Evolutionary conservation across 495 filamentous ascomycete genomes (phyloP).

Genomic region (Daldinia decipiens): DNA sequence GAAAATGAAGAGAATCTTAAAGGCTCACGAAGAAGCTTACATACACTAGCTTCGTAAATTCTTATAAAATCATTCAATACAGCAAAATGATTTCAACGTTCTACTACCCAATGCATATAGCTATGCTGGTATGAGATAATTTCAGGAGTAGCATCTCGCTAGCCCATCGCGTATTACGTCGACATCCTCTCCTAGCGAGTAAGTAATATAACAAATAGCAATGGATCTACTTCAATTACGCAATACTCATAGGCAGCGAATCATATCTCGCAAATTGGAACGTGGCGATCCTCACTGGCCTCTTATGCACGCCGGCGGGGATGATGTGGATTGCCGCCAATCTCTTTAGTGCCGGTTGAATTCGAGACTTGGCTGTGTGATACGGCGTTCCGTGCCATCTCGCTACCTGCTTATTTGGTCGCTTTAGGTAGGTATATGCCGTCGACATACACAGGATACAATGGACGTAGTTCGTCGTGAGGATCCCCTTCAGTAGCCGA

Average conservation of each 20-base stretch:
- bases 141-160: not conserved
- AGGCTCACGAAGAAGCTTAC: too few species aligned
- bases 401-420: conserved; percentile 1
- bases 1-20: too few species aligned
- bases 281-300: conserved; percentile 23
- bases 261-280: conserved; percentile 20
- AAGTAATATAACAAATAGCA: too few species aligned
- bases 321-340: conserved; percentile 15
- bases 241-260: conserved; percentile 13
- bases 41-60: too few species aligned
- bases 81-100: too few species aligned
- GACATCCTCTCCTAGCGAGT: not conserved
- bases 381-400: conserved; percentile 2
- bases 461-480: not conserved
- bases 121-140: not conserved
- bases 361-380: conserved; percentile 17
- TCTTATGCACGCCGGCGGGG: conserved; percentile 33
- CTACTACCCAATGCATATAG: not conserved
- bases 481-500: conserved; percentile 24
- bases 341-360: conserved; percentile 38
- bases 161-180: not conserved
- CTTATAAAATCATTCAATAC: too few species aligned
- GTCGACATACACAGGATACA: not conserved
- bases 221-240: not conserved
- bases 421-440: conserved; percentile 36